Conservation (phyloP, 2,329 filamentous ascomycete species). For the Fusarium staphyleae region DNA sequence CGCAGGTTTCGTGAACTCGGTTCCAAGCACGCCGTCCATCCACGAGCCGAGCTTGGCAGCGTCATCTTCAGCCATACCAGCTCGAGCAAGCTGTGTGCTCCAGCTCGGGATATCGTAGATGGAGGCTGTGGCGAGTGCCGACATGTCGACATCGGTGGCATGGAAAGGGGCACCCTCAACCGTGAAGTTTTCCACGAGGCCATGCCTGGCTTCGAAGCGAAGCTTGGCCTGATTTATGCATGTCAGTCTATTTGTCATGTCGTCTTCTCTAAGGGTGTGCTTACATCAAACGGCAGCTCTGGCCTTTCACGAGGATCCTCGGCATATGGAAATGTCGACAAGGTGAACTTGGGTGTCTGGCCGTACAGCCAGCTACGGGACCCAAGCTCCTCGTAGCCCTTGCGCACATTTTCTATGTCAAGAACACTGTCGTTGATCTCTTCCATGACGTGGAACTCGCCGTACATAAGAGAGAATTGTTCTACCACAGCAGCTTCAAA, state of each 20-base stretch:
- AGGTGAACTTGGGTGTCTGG: conserved; percentile 85
- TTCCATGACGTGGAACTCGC: conserved; percentile 45
- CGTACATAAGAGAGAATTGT: conserved; percentile 75
- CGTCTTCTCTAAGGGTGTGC: conserved; percentile 11
- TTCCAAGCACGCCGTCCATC: conserved; percentile 45
- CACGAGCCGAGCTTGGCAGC: conserved; percentile 40
- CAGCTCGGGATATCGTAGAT: conserved; percentile 42
- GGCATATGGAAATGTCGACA: conserved; percentile 67
- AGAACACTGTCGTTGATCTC: conserved; percentile 59
- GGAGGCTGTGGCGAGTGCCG: conserved; percentile 20
- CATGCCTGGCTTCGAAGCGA: conserved; percentile 49
- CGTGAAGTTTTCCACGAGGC: conserved; percentile 45
- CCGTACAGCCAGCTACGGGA: conserved; percentile 79
- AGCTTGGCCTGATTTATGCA: conserved; percentile 41
- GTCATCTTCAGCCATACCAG: conserved; percentile 37
- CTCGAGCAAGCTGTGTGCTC: conserved; percentile 32
- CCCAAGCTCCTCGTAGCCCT: conserved; percentile 50
- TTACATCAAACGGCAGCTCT: conserved; percentile 55
- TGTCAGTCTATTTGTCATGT: conserved; percentile 7
- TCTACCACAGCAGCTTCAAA: conserved; percentile 65
- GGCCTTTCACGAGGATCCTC: conserved; percentile 65
- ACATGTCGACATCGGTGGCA: conserved; percentile 14
- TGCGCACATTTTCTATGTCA: conserved; percentile 57
- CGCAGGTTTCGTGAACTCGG: conserved; percentile 39
- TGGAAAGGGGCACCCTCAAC: conserved; percentile 35